These are phyloP conservation scores for Neopestalotiopsis rosae DNA, from an alignment of 2,329 filamentous ascomycete genomes.

Conservation along the genomic window DNA sequence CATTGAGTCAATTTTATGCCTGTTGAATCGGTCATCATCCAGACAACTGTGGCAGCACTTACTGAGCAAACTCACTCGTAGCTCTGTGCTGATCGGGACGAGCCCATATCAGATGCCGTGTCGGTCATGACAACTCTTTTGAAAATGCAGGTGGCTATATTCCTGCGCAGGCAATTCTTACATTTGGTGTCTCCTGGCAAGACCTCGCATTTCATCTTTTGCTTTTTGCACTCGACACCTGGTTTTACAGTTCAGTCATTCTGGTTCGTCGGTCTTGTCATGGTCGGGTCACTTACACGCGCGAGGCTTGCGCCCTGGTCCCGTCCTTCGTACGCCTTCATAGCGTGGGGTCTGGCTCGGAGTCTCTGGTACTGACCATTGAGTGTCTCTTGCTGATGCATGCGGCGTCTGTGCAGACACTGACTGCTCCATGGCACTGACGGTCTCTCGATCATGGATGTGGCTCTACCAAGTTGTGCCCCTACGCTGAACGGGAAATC, in stretches of 20 bases:
- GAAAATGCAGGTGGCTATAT: slow-evolving; percentile 45
- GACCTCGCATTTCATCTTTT: slow-evolving; percentile 54
- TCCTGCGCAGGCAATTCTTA: slow-evolving; percentile 47
- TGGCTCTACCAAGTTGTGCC: not conserved
- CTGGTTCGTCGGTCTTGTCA: not conserved
- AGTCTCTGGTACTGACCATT: not conserved
- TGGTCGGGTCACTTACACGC: not conserved
- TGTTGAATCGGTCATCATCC: not conserved
- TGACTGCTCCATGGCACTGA: not conserved
- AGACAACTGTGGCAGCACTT: not conserved
- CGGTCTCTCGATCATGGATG: not conserved
- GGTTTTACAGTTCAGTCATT: not conserved
- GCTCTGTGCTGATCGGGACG: slow-evolving; percentile 1
- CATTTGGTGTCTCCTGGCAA: slow-evolving; percentile 45
- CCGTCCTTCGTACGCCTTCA: slow-evolving; percentile 23
- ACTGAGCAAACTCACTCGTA: slow-evolving; percentile 5
- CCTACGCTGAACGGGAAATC: not conserved
- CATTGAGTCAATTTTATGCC: slow-evolving; percentile 30
- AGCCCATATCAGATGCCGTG: slow-evolving; percentile 37
- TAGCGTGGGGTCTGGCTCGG: not conserved
- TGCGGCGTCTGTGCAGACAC: not conserved
- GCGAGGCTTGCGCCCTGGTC: slow-evolving; percentile 20
- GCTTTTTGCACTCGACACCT: slow-evolving; percentile 52
- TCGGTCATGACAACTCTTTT: slow-evolving; percentile 35
- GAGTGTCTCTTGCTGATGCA: not conserved